phyloP scores from a whole-genome alignment of 768 basidiomycete species.

The Sarcodon sp. region DNA sequence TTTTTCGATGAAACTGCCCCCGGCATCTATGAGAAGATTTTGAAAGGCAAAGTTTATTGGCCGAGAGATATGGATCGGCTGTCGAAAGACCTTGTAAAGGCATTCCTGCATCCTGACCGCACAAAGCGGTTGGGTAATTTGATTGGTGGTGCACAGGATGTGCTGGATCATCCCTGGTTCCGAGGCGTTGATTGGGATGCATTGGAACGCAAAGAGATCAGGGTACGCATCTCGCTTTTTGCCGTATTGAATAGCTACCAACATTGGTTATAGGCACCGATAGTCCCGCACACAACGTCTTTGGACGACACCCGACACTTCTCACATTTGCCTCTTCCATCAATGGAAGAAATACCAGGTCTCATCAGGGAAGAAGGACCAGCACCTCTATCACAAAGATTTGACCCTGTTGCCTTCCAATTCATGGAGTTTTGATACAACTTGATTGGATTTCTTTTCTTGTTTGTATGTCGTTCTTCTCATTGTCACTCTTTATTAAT shows the following conservation, averaged over 20 bases:
- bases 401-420: conserved; percentile 56
- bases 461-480: too few species aligned
- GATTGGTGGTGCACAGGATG: conserved; percentile 83
- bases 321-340: conserved; percentile 65
- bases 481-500: too few species aligned
- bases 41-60: conserved; percentile 81
- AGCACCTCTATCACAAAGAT: conserved; percentile 44
- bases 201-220: conserved; percentile 75
- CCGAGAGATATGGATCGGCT: conserved; percentile 84
- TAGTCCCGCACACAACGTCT: conserved; percentile 70
- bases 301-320: conserved; percentile 83
- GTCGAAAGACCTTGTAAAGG: conserved; percentile 78
- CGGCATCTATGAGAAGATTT: conserved; percentile 97
- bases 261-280: conserved; percentile 49
- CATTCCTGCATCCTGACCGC: conserved; percentile 86
- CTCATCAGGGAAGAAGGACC: conserved; percentile 50
- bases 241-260: conserved; percentile 1
- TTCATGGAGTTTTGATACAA: conserved; percentile 58
- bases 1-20: conserved; percentile 98
- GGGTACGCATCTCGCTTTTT: conserved; percentile 32
- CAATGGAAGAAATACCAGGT: conserved; percentile 70
- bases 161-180: conserved; percentile 92
- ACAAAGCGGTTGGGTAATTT: conserved; percentile 88
- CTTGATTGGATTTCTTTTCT: too few species aligned
- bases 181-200: conserved; percentile 90